phyloP scores from a whole-genome alignment of 148 eudicot species.

The Silene uniflora region DNA sequence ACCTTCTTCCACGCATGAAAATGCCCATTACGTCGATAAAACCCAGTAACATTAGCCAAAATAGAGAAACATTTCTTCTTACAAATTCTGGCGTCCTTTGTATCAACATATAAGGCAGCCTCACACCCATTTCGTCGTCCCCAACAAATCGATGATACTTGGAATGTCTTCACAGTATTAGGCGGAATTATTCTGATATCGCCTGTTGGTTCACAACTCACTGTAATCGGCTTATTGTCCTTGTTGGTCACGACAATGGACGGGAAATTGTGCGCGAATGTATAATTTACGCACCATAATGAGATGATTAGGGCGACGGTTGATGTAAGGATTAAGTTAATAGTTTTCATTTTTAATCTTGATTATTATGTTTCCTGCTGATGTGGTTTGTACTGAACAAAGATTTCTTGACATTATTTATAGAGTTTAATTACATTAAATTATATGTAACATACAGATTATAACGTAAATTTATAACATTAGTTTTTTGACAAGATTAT shows the following conservation, averaged over 20 bases:
- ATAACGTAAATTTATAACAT: not conserved
- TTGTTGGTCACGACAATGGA: not conserved
- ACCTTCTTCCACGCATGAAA: constrained; percentile 11
- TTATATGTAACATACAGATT: not conserved
- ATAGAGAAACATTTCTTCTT: constrained; percentile 12
- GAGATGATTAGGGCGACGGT: constrained; percentile 2
- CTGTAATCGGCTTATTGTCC: not conserved
- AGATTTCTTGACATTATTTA: not conserved
- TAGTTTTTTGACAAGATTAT: not conserved
- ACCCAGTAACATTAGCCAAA: constrained; percentile 10
- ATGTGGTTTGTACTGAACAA: not conserved
- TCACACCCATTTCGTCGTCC: constrained; percentile 6
- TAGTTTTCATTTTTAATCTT: not conserved
- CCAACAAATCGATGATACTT: constrained; percentile 12
- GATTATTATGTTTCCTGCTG: no score
- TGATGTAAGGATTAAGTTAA: not conserved
- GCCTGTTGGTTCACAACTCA: not conserved
- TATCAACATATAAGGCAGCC: not conserved
- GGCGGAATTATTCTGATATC: not conserved
- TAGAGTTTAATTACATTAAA: not conserved
- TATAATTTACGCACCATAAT: not conserved
- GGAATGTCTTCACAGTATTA: not conserved
- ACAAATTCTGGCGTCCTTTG: not conserved
- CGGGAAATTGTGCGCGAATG: not conserved
- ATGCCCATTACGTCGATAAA: constrained; percentile 9